phyloP scores from a whole-genome alignment of 495 filamentous ascomycete species.

The Lophiotrema nucula region DNA sequence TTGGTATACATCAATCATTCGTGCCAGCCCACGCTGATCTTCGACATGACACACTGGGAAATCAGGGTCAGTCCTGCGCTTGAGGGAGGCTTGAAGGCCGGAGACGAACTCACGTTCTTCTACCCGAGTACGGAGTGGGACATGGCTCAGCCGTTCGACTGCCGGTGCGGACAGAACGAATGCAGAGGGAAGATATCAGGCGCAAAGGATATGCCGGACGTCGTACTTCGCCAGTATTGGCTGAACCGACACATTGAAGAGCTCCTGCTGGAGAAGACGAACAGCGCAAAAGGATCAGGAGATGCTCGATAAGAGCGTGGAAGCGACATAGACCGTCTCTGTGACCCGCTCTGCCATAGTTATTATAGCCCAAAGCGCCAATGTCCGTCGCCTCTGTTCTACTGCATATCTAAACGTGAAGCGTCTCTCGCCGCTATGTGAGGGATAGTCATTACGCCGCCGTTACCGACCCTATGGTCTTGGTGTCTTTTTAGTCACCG shows the following conservation, averaged over 20 bases:
- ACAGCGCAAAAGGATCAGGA: neutral
- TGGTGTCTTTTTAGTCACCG: too few species aligned
- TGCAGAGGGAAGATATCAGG: constrained; percentile 56
- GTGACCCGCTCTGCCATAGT: too few species aligned
- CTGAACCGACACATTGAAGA: constrained; percentile 57
- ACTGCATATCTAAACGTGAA: neutral
- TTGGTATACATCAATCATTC: constrained; percentile 75
- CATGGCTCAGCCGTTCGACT: constrained; percentile 73
- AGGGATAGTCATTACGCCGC: too few species aligned
- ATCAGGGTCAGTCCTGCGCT: constrained; percentile 50
- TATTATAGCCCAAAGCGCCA: neutral
- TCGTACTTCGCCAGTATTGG: constrained; percentile 50
- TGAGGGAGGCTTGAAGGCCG: constrained; percentile 45
- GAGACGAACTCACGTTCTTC: constrained; percentile 73
- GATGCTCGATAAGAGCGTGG: too few species aligned
- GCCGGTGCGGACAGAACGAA: constrained; percentile 53
- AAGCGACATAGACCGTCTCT: too few species aligned
- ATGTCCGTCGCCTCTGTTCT: neutral
- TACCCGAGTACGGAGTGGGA: constrained; percentile 75
- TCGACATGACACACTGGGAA: constrained; percentile 64
- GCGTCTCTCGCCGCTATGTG: too few species aligned
- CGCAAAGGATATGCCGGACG: constrained; percentile 52
- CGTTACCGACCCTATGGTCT: too few species aligned
- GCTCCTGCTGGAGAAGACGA: constrained; percentile 41
- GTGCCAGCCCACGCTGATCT: constrained; percentile 67